Conservation (phyloP, 225 moss, liverwort and hornwort genomes). For the Bryum argenteum region DNA sequence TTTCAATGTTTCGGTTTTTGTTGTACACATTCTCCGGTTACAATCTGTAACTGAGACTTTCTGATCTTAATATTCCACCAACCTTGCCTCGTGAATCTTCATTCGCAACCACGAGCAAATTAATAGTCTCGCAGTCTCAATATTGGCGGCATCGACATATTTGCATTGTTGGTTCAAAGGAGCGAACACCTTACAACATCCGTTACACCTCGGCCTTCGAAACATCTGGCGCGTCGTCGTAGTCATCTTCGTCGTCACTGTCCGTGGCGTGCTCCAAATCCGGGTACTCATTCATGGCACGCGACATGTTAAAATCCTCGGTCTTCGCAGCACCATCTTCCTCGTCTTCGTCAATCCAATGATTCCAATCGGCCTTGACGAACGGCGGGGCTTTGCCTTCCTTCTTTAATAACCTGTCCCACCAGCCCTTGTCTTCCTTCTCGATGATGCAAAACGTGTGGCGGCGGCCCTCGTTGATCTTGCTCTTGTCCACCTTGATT, state of each 20-base stretch:
- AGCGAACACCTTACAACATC: conserved; percentile 5
- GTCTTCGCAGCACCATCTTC: conserved; percentile 65
- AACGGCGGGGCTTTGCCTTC: conserved; percentile 87
- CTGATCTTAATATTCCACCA: neutral
- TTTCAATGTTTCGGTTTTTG: conserved; percentile 11
- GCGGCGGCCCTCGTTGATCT: conserved; percentile 73
- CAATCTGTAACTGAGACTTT: neutral
- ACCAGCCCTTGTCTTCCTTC: conserved; percentile 86
- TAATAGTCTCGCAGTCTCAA: conserved; percentile 3
- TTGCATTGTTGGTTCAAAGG: neutral
- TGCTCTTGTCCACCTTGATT: conserved; percentile 72
- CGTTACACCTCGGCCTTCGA: conserved; percentile 39
- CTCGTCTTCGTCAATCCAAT: conserved; percentile 96
- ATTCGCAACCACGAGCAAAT: neutral
- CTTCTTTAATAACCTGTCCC: conserved; percentile 78
- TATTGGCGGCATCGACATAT: neutral
- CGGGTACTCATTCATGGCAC: conserved; percentile 27
- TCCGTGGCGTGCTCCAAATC: conserved; percentile 41
- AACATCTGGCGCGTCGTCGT: conserved; percentile 34
- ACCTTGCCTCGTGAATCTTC: conserved; percentile 10
- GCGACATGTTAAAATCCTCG: conserved; percentile 65
- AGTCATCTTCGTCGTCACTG: conserved; percentile 50
- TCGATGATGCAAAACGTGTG: conserved; percentile 73
- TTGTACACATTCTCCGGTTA: conserved; percentile 16
- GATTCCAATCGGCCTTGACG: conserved; percentile 91